Evolutionary conservation across 768 basidiomycete species (phyloP).

Genomic region (Trametes meyenii): DNA sequence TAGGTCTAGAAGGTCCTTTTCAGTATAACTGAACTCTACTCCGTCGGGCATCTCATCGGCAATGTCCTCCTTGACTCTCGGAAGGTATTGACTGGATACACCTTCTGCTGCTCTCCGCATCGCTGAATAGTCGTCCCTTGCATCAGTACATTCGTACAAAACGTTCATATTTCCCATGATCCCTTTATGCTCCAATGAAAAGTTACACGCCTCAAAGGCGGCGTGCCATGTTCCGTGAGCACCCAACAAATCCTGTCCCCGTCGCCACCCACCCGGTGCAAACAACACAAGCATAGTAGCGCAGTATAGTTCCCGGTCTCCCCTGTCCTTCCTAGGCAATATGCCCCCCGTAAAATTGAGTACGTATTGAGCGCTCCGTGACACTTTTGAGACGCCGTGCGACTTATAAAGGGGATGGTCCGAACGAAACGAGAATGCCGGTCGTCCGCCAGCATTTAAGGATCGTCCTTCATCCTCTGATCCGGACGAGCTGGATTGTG

Average conservation of each 20-base stretch:
- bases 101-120: constrained; percentile 4
- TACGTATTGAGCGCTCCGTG: constrained; percentile 17
- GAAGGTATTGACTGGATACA: neutral
- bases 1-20: too few relatives aligned
- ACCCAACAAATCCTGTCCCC: neutral
- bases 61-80: neutral
- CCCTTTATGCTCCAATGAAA: neutral
- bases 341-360: constrained; percentile 35
- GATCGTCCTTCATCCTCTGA: neutral
- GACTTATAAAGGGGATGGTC: neutral
- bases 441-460: too few relatives aligned
- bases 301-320: constrained; percentile 20
- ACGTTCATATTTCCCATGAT: constrained; percentile 37
- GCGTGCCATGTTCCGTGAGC: neutral
- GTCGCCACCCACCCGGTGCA: neutral
- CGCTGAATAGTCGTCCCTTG: constrained; percentile 35
- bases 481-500: neutral
- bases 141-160: constrained; percentile 39
- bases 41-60: neutral
- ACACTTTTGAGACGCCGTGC: neutral
- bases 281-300: constrained; percentile 23
- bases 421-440: neutral
- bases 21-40: too few relatives aligned
- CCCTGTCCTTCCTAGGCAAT: constrained; percentile 32
- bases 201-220: neutral